Percentiles rank a stretch among this genome's conserved stretches.
Evolutionary conservation across 805 yeast genomes (phyloP).

Genomic region (Debaryomyces hansenii): DNA sequence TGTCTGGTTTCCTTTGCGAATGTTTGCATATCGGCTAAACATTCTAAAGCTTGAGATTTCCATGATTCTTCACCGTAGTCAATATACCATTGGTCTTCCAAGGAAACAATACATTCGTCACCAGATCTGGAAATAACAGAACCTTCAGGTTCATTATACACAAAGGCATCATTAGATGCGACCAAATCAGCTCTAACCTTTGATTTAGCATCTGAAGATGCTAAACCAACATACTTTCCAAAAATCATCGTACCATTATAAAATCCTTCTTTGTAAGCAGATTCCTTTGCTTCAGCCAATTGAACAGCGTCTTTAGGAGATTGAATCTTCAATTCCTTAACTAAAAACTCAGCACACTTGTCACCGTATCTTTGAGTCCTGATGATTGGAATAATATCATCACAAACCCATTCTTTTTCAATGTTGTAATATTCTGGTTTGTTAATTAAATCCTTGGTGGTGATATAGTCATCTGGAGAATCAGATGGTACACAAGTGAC

Average conservation of each 20-base stretch:
- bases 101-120: constrained; percentile 92
- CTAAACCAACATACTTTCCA: constrained; percentile 85
- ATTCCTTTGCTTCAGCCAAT: constrained; percentile 89
- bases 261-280: constrained; percentile 94
- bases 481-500: constrained; percentile 99
- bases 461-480: constrained; percentile 95
- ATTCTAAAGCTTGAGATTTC: constrained; percentile 79
- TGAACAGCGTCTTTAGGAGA: constrained; percentile 90
- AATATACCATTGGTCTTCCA: constrained; percentile 98
- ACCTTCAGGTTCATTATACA: constrained; percentile 93
- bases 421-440: constrained; percentile 90
- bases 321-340: constrained; percentile 84
- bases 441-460: constrained; percentile 77
- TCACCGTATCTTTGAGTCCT: constrained; percentile 86
- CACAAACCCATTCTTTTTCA: constrained; percentile 80
- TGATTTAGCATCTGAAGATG: constrained; percentile 88
- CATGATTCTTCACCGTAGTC: constrained; percentile 95
- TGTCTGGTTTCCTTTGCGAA: constrained; percentile 81
- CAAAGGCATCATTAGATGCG: constrained; percentile 76
- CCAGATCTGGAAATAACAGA: constrained; percentile 92
- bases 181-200: constrained; percentile 82
- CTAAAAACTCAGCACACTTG: constrained; percentile 78
- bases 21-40: constrained; percentile 73
- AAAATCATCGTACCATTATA: constrained; percentile 80
- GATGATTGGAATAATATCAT: constrained; percentile 72